These are phyloP conservation scores for Calonectria hongkongensis DNA, from an alignment of 2,329 filamentous ascomycete genomes.

Conservation along the genomic window DNA sequence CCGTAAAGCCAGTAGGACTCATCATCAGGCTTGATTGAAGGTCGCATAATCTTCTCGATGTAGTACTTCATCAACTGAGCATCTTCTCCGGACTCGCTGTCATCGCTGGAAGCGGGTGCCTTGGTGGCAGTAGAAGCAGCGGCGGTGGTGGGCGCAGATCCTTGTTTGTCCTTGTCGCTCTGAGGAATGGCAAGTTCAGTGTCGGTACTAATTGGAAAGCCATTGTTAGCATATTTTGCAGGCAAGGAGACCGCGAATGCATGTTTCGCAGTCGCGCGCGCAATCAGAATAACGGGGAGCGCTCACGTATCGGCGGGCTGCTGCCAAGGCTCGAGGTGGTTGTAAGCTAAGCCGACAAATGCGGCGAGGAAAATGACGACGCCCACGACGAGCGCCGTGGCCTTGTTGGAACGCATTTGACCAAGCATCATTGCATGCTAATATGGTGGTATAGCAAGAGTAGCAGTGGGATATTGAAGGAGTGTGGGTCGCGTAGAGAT, in stretches of 20 bases:
- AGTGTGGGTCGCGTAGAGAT: constrained; percentile 14
- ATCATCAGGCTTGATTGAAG: constrained; percentile 53
- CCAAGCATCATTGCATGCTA: constrained; percentile 58
- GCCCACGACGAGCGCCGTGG: constrained; percentile 55
- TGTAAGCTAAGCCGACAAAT: constrained; percentile 58
- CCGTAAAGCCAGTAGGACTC: constrained; percentile 56
- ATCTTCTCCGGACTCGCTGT: constrained; percentile 31
- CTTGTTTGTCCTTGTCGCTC: constrained; percentile 29
- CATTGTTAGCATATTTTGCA: constrained; percentile 35
- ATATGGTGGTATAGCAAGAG: constrained; percentile 20
- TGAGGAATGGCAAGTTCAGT: constrained; percentile 49
- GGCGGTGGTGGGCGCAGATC: constrained; percentile 8
- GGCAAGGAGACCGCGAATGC: not conserved
- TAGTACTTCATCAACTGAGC: constrained; percentile 57
- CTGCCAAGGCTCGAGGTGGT: constrained; percentile 57
- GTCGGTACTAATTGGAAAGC: constrained; percentile 43
- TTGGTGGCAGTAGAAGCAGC: not conserved
- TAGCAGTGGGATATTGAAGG: constrained; percentile 5
- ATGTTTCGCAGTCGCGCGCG: not conserved
- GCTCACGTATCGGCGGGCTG: constrained; percentile 52
- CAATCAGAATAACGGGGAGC: not conserved
- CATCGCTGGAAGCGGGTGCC: not conserved
- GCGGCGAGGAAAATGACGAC: constrained; percentile 58
- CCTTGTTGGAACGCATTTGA: constrained; percentile 57
- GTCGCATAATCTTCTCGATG: constrained; percentile 58